Evolutionary conservation across 2,329 filamentous ascomycete species (phyloP).

Genomic region (Cadophora luteo-olivacea): DNA sequence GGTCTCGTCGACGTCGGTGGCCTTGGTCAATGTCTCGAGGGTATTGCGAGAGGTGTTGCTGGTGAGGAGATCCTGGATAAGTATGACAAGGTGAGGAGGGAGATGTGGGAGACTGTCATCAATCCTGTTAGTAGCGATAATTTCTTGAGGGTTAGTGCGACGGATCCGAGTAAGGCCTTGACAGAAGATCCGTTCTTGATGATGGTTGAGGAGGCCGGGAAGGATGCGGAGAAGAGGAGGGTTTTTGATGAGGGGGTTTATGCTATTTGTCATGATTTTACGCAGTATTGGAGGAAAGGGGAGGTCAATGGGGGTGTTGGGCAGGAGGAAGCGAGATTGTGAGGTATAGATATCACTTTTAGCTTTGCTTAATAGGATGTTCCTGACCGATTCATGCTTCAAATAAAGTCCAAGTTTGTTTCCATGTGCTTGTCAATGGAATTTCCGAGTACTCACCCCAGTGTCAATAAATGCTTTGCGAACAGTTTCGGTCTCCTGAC

Average conservation of each 20-base stretch:
- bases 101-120: slow-evolving; percentile 47
- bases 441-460: too few species aligned
- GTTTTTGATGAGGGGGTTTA: slow-evolving; percentile 44
- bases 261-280: slow-evolving; percentile 45
- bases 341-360: neutral
- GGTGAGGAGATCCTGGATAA: slow-evolving; percentile 48
- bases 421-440: too few species aligned
- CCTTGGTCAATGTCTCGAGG: slow-evolving; percentile 62
- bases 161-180: slow-evolving; percentile 46
- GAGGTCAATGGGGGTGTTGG: neutral
- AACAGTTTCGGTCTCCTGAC: too few species aligned
- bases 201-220: slow-evolving; percentile 39
- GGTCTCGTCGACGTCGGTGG: slow-evolving; percentile 69
- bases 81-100: slow-evolving; percentile 47
- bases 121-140: slow-evolving; percentile 51
- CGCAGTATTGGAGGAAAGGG: slow-evolving; percentile 41
- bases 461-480: too few species aligned
- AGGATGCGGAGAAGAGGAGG: slow-evolving; percentile 40
- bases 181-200: slow-evolving; percentile 48
- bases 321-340: slow-evolving; percentile 20
- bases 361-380: too few species aligned
- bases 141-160: slow-evolving; percentile 44
- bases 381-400: too few species aligned
- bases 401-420: too few species aligned
- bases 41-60: slow-evolving; percentile 45